A percentile compares a stretch with the other conserved stretches of the same genome.
Evolutionary conservation across 805 yeast genomes (phyloP).

Genomic region (Yarrowia sp.): DNA sequence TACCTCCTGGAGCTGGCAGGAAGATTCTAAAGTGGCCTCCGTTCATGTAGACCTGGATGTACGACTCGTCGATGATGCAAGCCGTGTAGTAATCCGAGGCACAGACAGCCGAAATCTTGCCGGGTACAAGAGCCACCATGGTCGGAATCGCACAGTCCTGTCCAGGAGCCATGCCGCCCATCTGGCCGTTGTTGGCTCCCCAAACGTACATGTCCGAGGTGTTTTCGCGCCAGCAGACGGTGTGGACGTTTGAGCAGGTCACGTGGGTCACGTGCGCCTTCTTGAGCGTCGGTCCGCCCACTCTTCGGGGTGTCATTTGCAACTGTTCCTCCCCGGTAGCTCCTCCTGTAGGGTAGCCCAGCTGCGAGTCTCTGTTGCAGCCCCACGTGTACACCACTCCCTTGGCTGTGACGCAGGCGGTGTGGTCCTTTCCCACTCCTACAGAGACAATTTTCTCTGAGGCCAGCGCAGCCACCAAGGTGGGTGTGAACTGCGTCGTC

Average conservation of each 20-base stretch:
- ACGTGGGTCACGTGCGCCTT: conserved; percentile 31
- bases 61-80: conserved; percentile 63
- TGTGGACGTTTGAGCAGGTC: conserved; percentile 69
- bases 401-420: conserved; percentile 60
- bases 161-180: conserved; percentile 58
- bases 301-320: conserved; percentile 52
- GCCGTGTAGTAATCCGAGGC: conserved; percentile 76
- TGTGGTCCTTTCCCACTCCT: conserved; percentile 70
- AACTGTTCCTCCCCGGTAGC: conserved; percentile 45
- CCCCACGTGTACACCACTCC: conserved; percentile 84
- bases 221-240: conserved; percentile 61
- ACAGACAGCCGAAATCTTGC: conserved; percentile 59
- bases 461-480: conserved; percentile 53
- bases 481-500: conserved; percentile 54
- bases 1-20: conserved; percentile 48
- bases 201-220: conserved; percentile 60
- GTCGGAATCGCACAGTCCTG: conserved; percentile 56
- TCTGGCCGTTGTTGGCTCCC: conserved; percentile 85
- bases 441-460: conserved; percentile 51
- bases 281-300: conserved; percentile 44
- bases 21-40: conserved; percentile 62
- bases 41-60: conserved; percentile 66
- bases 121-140: conserved; percentile 55
- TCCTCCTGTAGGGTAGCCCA: conserved; percentile 57
- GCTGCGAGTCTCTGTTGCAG: conserved; percentile 66